These are phyloP conservation scores for Vaccinium myrtillus DNA, from an alignment of 148 eudicot genomes.

Conservation along the genomic window DNA sequence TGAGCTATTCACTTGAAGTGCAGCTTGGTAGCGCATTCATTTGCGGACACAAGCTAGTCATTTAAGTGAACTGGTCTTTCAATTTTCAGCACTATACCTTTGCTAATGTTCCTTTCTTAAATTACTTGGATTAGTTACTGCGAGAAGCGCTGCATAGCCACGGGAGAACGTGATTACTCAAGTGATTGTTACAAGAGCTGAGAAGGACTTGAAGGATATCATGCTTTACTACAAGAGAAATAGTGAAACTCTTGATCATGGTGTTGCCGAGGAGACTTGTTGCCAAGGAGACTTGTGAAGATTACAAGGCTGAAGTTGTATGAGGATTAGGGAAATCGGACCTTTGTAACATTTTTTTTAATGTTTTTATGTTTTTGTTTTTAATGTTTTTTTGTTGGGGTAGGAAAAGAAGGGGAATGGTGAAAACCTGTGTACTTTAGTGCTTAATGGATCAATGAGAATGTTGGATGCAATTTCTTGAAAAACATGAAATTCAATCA, in stretches of 20 bases:
- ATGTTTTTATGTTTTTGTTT: no score
- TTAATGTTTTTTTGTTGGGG: no score
- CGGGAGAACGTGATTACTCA: conserved; percentile 60
- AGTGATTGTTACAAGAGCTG: conserved; percentile 23
- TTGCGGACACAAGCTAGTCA: neutral
- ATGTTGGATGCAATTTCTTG: no score
- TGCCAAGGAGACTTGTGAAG: neutral
- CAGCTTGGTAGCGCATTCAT: neutral
- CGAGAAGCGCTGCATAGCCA: conserved; percentile 52
- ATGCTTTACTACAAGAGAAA: conserved; percentile 45
- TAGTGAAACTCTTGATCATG: conserved; percentile 37
- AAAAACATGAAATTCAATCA: no score
- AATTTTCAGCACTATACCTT: no score
- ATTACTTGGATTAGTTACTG: conserved; percentile 38
- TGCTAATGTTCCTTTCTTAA: no score
- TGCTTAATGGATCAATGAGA: no score
- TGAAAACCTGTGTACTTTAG: no score
- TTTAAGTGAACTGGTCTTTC: no score
- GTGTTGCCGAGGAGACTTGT: conserved; percentile 32
- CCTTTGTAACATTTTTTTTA: no score
- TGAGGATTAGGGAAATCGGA: no score
- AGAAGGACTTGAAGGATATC: conserved; percentile 27
- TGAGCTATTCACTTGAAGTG: neutral
- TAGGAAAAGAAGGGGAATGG: no score
- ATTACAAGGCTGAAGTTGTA: conserved; percentile 26